Percentiles rank a stretch among this genome's conserved stretches.
Conservation (phyloP, 1,139 yeast species). For the Nakaseomyces delphensis region DNA sequence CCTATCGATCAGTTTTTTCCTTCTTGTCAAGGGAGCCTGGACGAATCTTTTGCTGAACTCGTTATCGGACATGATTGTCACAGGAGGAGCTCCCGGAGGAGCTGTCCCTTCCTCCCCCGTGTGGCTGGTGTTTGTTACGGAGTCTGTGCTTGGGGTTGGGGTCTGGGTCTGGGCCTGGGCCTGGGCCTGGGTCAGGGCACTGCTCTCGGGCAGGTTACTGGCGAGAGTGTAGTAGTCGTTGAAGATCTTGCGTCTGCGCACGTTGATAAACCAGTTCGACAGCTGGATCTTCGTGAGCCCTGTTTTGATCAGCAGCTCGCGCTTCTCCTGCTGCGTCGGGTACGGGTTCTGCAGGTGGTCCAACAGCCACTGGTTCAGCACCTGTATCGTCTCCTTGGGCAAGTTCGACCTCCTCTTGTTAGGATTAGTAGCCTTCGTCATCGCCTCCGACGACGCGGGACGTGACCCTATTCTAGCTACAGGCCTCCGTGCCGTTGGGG, state of each 20-base stretch:
- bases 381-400: slow-evolving; percentile 81
- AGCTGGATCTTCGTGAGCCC: slow-evolving; percentile 86
- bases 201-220: not conserved
- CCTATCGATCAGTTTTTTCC: slow-evolving; percentile 36
- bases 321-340: slow-evolving; percentile 85
- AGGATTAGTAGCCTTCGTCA: slow-evolving; percentile 2
- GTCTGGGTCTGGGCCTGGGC: not conserved
- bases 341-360: slow-evolving; percentile 86
- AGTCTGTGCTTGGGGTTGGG: not conserved
- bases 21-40: slow-evolving; percentile 27
- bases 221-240: slow-evolving; percentile 27
- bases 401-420: slow-evolving; percentile 51
- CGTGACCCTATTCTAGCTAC: not conserved
- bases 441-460: not conserved
- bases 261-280: slow-evolving; percentile 94
- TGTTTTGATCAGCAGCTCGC: slow-evolving; percentile 67
- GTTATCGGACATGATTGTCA: slow-evolving; percentile 4
- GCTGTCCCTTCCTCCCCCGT: no score
- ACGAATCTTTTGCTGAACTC: slow-evolving; percentile 16
- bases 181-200: not conserved
- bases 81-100: not conserved
- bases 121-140: not conserved
- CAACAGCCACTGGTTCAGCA: slow-evolving; percentile 73
- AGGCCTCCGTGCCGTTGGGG: not conserved
- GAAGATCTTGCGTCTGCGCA: slow-evolving; percentile 72